phyloP scores from a whole-genome alignment of 2,329 filamentous ascomycete genomes.

The Mollisia scopiformis region DNA sequence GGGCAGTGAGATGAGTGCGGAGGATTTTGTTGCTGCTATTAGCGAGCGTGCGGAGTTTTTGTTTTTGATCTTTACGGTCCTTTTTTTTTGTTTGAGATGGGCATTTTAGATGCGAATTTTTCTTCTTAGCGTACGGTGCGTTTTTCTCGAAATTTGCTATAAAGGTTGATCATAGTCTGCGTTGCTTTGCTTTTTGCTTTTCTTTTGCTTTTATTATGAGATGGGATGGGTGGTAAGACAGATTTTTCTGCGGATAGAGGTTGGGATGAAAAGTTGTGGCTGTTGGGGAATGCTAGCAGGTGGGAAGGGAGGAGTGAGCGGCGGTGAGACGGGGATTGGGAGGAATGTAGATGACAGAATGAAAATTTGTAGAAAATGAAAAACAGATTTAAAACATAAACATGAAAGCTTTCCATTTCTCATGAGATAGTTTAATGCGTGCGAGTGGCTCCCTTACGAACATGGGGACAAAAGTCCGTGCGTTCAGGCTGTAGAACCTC shows the following conservation, averaged over 20 bases:
- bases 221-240: neutral
- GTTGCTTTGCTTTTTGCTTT: neutral
- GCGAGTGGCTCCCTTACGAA: no score
- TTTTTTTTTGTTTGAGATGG: neutral
- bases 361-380: no score
- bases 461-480: no score
- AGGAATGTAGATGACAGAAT: no score
- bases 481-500: no score
- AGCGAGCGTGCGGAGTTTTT: slow-evolving; percentile 3
- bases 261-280: neutral
- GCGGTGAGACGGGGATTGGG: no score
- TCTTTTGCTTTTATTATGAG: neutral
- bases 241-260: neutral
- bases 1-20: slow-evolving; percentile 11
- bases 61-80: no score
- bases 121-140: neutral
- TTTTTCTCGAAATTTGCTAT: neutral
- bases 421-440: no score
- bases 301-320: no score
- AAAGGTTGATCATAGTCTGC: neutral
- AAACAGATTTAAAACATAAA: no score
- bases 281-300: neutral
- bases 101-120: neutral
- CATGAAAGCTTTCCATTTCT: no score
- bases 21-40: neutral